Conservation (phyloP, 2,329 filamentous ascomycete species). For the Beauveria bassiana region DNA sequence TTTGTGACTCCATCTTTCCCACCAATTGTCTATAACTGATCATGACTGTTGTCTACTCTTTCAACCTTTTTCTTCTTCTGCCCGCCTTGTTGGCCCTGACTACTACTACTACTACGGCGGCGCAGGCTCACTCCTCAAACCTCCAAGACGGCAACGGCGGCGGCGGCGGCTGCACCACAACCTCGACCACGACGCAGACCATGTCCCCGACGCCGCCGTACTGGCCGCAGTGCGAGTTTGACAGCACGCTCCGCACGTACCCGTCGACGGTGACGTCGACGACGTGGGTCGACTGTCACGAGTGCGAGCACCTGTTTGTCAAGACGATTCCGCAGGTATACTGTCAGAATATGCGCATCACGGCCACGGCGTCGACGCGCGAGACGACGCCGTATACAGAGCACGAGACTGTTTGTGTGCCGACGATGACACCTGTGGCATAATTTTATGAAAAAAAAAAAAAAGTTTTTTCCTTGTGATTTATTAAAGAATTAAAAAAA, state of each 20-base stretch:
- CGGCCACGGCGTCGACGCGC: conserved; percentile 13
- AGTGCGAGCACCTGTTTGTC: conserved; percentile 21
- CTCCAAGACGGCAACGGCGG: too few relatives aligned
- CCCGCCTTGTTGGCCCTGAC: not conserved
- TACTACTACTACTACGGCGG: not conserved
- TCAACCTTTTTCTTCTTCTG: not conserved
- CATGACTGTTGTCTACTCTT: not conserved
- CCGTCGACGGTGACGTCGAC: conserved; percentile 20
- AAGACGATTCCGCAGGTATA: conserved; percentile 14
- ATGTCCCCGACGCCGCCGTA: conserved; percentile 21
- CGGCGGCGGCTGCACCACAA: conserved; percentile 19
- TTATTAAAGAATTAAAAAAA: too few relatives aligned
- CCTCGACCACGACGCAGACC: conserved; percentile 19
- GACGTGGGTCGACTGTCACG: conserved; percentile 24
- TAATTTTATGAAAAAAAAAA: not conserved
- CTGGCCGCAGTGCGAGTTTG: conserved; percentile 19
- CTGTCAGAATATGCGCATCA: conserved; percentile 21
- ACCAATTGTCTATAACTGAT: not conserved
- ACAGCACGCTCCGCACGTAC: conserved; percentile 20
- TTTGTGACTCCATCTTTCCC: not conserved
- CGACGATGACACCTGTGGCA: not conserved
- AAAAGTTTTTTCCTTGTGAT: too few relatives aligned
- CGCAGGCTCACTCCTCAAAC: not conserved
- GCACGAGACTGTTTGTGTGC: conserved; percentile 22
- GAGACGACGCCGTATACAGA: conserved; percentile 19